phyloP scores from a whole-genome alignment of 1,139 yeast species.

The Kurtzmaniella natalensis region DNA sequence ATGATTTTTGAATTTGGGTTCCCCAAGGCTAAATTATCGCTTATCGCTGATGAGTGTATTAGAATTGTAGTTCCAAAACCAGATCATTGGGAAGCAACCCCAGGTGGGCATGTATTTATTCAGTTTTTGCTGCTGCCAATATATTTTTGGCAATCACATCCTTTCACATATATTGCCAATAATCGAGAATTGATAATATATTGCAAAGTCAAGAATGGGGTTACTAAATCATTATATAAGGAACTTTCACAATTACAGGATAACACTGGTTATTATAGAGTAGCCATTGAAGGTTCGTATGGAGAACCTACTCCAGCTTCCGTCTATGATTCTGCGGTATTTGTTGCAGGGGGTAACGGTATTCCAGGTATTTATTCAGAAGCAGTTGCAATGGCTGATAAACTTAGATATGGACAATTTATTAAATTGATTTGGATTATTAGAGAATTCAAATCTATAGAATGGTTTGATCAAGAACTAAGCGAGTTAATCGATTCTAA shows the following conservation, averaged over 20 bases:
- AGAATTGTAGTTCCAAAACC: slow-evolving; percentile 16
- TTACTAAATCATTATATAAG: slow-evolving; percentile 24
- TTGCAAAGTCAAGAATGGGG: slow-evolving; percentile 30
- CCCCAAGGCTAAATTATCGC: slow-evolving; percentile 45
- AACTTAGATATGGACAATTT: slow-evolving; percentile 6
- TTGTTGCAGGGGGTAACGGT: slow-evolving; percentile 39
- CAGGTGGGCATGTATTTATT: slow-evolving; percentile 53
- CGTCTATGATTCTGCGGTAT: slow-evolving; percentile 26
- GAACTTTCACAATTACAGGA: slow-evolving; percentile 25
- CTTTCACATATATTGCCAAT: slow-evolving; percentile 49
- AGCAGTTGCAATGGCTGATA: slow-evolving; percentile 15
- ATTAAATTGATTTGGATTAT: slow-evolving; percentile 42
- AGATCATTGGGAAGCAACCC: slow-evolving; percentile 13
- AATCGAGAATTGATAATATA: slow-evolving; percentile 23
- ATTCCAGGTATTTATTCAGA: slow-evolving; percentile 39
- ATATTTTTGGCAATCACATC: slow-evolving; percentile 64
- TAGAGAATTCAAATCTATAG: slow-evolving; percentile 37
- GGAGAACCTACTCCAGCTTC: slow-evolving; percentile 27
- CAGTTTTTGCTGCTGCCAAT: slow-evolving; percentile 40
- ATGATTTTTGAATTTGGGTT: slow-evolving; percentile 27
- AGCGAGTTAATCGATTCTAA: slow-evolving; percentile 23
- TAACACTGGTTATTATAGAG: slow-evolving; percentile 20
- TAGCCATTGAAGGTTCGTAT: slow-evolving; percentile 36
- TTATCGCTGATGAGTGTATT: slow-evolving; percentile 42
- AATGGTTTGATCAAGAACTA: slow-evolving; percentile 53